Percentiles rank a stretch among this genome's conserved stretches.
Evolutionary conservation across 495 filamentous ascomycete genomes (phyloP).

Genomic region (Rostrohypoxylon terebratum): DNA sequence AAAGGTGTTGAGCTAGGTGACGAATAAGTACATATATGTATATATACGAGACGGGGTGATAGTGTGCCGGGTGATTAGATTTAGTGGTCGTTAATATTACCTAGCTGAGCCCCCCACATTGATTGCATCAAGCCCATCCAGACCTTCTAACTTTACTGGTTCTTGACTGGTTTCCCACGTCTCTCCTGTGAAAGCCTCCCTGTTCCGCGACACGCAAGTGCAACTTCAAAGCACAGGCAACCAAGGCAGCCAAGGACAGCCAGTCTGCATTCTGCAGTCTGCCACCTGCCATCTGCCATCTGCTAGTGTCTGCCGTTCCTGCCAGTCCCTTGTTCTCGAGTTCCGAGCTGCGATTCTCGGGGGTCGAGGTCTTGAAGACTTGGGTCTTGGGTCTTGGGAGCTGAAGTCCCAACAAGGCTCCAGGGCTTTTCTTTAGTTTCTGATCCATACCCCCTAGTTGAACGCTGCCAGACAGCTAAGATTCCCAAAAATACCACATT

Average conservation of each 20-base stretch:
- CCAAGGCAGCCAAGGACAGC: background rate
- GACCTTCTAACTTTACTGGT: constrained; percentile 27
- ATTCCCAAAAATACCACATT: constrained; percentile 6
- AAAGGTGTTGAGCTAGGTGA: background rate
- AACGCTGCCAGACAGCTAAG: constrained; percentile 1
- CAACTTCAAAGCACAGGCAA: constrained; percentile 36
- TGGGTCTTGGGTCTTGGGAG: constrained; percentile 14
- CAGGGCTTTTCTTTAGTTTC: constrained; percentile 9
- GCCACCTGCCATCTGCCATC: background rate
- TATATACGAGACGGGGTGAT: constrained; percentile 11
- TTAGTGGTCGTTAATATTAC: constrained; percentile 40
- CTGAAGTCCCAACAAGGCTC: constrained; percentile 32
- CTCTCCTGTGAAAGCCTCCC: constrained; percentile 42
- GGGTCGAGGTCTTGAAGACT: no score
- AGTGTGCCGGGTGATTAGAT: constrained; percentile 7
- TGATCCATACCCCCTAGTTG: background rate
- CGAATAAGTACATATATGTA: constrained; percentile 26
- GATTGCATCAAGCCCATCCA: constrained; percentile 47
- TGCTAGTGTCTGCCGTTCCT: background rate
- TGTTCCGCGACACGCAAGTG: constrained; percentile 46
- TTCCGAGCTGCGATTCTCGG: no score
- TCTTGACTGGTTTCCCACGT: constrained; percentile 34
- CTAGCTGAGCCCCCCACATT: constrained; percentile 46
- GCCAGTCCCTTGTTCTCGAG: background rate
- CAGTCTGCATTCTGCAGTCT: no score